Conservation (phyloP, 1,284 basidiomycete genomes). For the Veloporphyrellus conicus region DNA sequence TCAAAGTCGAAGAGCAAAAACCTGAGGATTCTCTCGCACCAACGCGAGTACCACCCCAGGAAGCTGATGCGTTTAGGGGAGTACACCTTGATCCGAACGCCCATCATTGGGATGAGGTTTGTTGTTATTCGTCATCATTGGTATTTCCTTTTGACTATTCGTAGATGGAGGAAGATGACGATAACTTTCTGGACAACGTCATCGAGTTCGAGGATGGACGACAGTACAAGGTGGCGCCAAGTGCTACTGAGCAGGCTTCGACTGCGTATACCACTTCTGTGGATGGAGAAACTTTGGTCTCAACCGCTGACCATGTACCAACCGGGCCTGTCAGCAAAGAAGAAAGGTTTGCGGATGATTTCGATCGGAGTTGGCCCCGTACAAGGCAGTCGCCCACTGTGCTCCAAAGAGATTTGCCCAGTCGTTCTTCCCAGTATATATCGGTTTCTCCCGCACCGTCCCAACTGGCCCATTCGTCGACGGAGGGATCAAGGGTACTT, state of each 20-base stretch:
- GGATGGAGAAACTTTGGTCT: conserved; percentile 16
- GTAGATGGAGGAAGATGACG: conserved; percentile 86
- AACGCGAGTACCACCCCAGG: conserved; percentile 59
- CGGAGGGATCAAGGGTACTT: conserved; percentile 62
- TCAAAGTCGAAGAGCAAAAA: conserved; percentile 33
- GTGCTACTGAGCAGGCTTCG: conserved; percentile 34
- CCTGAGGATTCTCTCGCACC: conserved; percentile 32
- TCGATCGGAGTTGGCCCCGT: conserved; percentile 88
- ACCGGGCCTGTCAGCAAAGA: conserved; percentile 55
- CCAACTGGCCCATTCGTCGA: conserved; percentile 45
- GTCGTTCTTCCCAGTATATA: conserved; percentile 32
- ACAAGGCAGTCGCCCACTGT: conserved; percentile 44
- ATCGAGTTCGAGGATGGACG: conserved; percentile 92
- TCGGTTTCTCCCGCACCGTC: conserved; percentile 37
- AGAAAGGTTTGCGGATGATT: conserved; percentile 82
- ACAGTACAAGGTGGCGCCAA: conserved; percentile 73
- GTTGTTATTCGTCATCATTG: conserved; percentile 30
- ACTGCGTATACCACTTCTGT: conserved; percentile 9
- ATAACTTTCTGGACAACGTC: conserved; percentile 82
- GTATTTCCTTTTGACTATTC: conserved; percentile 11
- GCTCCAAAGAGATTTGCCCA: conserved; percentile 41
- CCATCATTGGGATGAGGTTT: conserved; percentile 93
- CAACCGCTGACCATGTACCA: conserved; percentile 22
- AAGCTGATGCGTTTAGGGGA: conserved; percentile 89
- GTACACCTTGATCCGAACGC: conserved; percentile 88